Evolutionary conservation across 345 rosid genomes (phyloP).

Genomic region (Orychophragmus violaceus): DNA sequence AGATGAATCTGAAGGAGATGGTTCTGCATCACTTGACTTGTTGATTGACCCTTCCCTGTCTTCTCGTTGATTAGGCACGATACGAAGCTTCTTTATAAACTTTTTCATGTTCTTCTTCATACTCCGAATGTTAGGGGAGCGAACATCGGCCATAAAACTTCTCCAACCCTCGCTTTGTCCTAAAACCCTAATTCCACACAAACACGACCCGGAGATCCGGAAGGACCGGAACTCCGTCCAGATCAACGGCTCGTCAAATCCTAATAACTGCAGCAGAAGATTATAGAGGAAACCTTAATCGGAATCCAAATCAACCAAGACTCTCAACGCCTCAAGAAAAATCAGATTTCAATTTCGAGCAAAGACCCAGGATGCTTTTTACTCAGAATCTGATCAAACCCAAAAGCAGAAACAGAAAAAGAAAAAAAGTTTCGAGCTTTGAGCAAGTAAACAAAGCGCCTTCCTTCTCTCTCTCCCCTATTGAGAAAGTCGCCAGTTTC

Average conservation of each 20-base stretch:
- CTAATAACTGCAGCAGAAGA: conserved; percentile 6
- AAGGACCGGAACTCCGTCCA: conserved; percentile 24
- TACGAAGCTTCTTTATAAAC: conserved; percentile 81
- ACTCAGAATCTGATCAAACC: conserved; percentile 31
- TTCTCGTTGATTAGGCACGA: conserved; percentile 54
- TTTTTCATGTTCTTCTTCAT: conserved; percentile 66
- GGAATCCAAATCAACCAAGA: conserved; percentile 15
- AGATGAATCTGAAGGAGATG: conserved; percentile 43
- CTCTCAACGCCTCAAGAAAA: background rate
- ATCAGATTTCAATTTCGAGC: conserved; percentile 20
- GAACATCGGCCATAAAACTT: conserved; percentile 49
- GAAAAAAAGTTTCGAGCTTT: conserved; percentile 11
- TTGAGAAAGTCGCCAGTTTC: conserved; percentile 21
- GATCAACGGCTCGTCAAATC: conserved; percentile 25
- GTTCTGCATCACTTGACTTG: conserved; percentile 41
- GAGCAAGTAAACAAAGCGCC: background rate
- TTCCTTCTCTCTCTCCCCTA: background rate
- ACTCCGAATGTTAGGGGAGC: conserved; percentile 42
- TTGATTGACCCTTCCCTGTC: conserved; percentile 51
- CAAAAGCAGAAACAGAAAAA: background rate
- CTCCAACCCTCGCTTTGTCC: conserved; percentile 40
- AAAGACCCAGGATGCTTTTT: background rate
- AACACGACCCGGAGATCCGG: conserved; percentile 21
- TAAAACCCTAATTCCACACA: conserved; percentile 18
- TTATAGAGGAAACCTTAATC: background rate